Conservation (phyloP, 345 rosid species). For the Brassica napus region DNA sequence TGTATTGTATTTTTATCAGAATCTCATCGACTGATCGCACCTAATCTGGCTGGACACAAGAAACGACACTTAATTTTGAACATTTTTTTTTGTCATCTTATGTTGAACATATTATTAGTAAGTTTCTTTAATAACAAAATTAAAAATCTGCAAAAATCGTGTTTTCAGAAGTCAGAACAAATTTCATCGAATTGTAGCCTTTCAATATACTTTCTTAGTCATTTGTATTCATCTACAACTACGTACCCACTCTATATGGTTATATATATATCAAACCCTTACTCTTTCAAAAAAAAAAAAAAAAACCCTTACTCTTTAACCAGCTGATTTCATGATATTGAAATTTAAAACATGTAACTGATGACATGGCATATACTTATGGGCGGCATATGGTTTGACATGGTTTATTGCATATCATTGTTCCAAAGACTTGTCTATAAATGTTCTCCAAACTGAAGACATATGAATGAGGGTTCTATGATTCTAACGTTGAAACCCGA, state of each 20-base stretch:
- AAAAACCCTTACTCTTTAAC: neutral
- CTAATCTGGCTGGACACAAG: neutral
- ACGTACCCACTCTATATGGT: neutral
- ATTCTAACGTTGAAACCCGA: conserved; percentile 38
- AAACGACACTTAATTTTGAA: neutral
- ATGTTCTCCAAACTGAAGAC: conserved; percentile 41
- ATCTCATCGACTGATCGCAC: neutral
- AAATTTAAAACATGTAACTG: neutral
- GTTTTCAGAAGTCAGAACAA: no score
- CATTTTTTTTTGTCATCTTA: no score
- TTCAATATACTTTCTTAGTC: neutral
- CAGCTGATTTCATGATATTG: neutral
- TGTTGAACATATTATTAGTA: neutral
- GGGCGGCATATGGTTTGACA: conserved; percentile 40
- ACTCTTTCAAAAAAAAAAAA: neutral
- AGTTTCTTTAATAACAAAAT: neutral
- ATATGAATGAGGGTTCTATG: conserved; percentile 39
- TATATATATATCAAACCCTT: neutral
- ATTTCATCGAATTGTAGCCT: neutral
- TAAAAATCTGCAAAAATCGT: no score
- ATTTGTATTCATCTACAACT: neutral
- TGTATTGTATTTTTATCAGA: no score
- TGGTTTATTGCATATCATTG: conserved; percentile 37
- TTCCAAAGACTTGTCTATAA: conserved; percentile 39
- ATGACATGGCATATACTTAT: conserved; percentile 1